Conservation (phyloP, 1,284 basidiomycete genomes). For the Boletellus dicymbophilus region DNA sequence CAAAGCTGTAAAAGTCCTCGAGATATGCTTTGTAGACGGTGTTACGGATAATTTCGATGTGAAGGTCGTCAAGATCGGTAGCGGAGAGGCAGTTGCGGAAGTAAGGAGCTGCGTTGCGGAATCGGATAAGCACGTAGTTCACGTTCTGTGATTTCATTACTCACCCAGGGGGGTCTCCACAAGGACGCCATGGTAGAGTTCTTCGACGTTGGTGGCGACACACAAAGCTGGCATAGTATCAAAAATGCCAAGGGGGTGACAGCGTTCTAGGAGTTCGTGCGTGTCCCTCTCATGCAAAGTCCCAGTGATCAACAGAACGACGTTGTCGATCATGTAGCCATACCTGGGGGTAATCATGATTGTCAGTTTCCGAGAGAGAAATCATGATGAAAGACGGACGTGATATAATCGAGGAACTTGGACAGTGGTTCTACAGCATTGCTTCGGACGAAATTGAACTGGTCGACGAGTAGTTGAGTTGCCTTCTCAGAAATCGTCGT, state of each 20-base stretch:
- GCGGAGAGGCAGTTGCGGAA: constrained; percentile 97
- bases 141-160: constrained; percentile 28
- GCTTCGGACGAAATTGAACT: constrained; percentile 93
- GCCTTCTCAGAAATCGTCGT: constrained; percentile 96
- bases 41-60: constrained; percentile 99
- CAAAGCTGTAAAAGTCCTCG: constrained; percentile 94
- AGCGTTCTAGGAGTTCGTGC: constrained; percentile 94
- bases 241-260: constrained; percentile 96
- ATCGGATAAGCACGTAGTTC: constrained; percentile 5
- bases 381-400: constrained; percentile 50
- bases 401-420: constrained; percentile 98
- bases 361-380: constrained; percentile 6
- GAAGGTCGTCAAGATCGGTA: constrained; percentile 96
- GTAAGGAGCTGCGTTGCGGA: constrained; percentile 77
- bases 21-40: constrained; percentile 99
- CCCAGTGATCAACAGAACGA: constrained; percentile 96
- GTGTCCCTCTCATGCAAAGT: constrained; percentile 98
- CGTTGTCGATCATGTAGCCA: constrained; percentile 99
- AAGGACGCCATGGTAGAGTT: constrained; percentile 95
- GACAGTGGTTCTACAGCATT: constrained; percentile 92
- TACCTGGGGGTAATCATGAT: constrained; percentile 53
- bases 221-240: constrained; percentile 99
- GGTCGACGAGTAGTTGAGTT: constrained; percentile 92
- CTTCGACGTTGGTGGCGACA: constrained; percentile 99
- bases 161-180: constrained; percentile 96